Evolutionary conservation across 2,329 filamentous ascomycete species (phyloP).

Genomic region (Ophiocordyceps unilateralis): DNA sequence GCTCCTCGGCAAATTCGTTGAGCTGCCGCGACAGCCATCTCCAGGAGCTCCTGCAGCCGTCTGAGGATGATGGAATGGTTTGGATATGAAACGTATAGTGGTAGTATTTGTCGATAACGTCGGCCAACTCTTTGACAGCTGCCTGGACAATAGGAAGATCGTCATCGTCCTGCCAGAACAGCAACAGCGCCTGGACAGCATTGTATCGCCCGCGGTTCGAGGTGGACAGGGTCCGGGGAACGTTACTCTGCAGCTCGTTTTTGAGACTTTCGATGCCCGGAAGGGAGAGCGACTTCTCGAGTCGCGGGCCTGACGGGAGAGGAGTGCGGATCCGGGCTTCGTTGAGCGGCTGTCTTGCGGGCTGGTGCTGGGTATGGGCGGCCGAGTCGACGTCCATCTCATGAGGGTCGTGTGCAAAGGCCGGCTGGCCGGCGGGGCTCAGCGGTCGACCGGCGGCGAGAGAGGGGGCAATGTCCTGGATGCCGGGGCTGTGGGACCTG

Average conservation of each 20-base stretch:
- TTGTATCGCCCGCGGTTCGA: constrained; percentile 35
- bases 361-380: constrained; percentile 13
- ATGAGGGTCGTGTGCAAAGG: constrained; percentile 27
- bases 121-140: constrained; percentile 28
- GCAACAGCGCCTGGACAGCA: constrained; percentile 32
- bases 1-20: constrained; percentile 33
- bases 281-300: constrained; percentile 31
- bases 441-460: constrained; percentile 23
- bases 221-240: constrained; percentile 30
- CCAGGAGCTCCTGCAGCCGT: constrained; percentile 30
- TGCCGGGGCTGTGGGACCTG: constrained; percentile 31
- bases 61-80: constrained; percentile 30
- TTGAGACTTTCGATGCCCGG: constrained; percentile 33
- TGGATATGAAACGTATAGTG: constrained; percentile 30
- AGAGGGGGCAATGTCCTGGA: constrained; percentile 30
- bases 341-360: constrained; percentile 21
- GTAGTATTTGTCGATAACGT: constrained; percentile 34
- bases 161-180: constrained; percentile 39
- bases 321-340: constrained; percentile 37
- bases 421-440: constrained; percentile 23
- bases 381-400: constrained; percentile 38
- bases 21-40: constrained; percentile 35
- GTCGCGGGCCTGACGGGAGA: constrained; percentile 35
- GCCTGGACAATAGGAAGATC: constrained; percentile 21
- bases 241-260: constrained; percentile 33